These are phyloP conservation scores for Suillus ampliporus DNA, from an alignment of 768 basidiomycete genomes.

Conservation along the genomic window DNA sequence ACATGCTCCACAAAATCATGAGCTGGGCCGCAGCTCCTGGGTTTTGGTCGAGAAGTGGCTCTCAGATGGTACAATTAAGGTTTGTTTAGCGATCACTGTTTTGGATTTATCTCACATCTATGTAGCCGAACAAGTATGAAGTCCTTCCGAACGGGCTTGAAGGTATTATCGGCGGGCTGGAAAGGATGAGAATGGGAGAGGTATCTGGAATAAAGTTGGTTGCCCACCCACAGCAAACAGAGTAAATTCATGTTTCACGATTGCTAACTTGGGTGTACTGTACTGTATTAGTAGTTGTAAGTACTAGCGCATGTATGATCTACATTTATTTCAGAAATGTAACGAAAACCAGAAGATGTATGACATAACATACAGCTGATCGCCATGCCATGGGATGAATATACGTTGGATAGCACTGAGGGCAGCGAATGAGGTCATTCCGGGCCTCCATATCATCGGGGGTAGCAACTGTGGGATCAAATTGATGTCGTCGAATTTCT, in stretches of 20 bases:
- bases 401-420: background rate
- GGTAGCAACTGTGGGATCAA: conserved; percentile 41
- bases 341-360: background rate
- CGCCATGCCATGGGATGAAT: background rate
- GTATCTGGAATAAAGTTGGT: conserved; percentile 52
- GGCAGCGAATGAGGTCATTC: background rate
- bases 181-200: conserved; percentile 39
- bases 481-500: conserved; percentile 5
- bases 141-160: conserved; percentile 46
- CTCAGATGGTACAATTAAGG: conserved; percentile 32
- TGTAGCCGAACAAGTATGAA: conserved; percentile 46
- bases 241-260: conserved; percentile 16
- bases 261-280: background rate
- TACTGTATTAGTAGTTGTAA: background rate
- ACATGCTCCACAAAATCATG: conserved; percentile 22
- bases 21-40: conserved; percentile 27
- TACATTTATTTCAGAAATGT: background rate
- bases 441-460: conserved; percentile 40
- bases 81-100: background rate
- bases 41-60: conserved; percentile 28
- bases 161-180: conserved; percentile 43
- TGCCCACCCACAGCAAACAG: conserved; percentile 46
- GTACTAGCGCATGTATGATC: background rate
- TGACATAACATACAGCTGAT: background rate
- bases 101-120: conserved; percentile 4